Evolutionary conservation across 768 basidiomycete species (phyloP).

Genomic region (Paxillus involutus): DNA sequence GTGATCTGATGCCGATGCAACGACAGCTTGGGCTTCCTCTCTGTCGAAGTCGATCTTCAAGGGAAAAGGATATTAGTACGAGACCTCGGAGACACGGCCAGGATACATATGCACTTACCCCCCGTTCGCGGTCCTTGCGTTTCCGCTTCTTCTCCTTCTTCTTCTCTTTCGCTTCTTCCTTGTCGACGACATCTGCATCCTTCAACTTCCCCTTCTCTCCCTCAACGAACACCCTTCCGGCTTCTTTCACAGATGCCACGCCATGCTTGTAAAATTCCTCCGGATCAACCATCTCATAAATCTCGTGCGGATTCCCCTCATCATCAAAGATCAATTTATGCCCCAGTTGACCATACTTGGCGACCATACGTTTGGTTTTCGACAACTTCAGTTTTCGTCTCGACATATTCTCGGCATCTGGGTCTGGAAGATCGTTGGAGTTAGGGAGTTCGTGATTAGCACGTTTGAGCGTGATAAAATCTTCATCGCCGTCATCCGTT

Average conservation of each 20-base stretch:
- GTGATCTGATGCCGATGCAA: slow-evolving; percentile 43
- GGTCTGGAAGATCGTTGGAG: slow-evolving; percentile 31
- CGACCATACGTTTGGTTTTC: slow-evolving; percentile 68
- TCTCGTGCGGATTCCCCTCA: slow-evolving; percentile 72
- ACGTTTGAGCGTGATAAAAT: slow-evolving; percentile 95
- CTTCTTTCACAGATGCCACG: slow-evolving; percentile 60
- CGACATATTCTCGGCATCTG: slow-evolving; percentile 57
- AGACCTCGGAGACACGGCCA: neutral
- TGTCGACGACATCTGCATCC: slow-evolving; percentile 71
- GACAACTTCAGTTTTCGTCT: slow-evolving; percentile 84
- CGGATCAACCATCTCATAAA: slow-evolving; percentile 80
- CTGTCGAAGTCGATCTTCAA: slow-evolving; percentile 27
- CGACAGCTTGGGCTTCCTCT: slow-evolving; percentile 20
- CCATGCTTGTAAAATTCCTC: slow-evolving; percentile 74
- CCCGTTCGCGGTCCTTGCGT: slow-evolving; percentile 73
- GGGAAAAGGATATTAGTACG: neutral
- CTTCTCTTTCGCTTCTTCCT: slow-evolving; percentile 83
- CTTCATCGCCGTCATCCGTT: slow-evolving; percentile 54
- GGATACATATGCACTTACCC: slow-evolving; percentile 15
- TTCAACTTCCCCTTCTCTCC: slow-evolving; percentile 73
- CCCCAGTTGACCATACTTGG: slow-evolving; percentile 56
- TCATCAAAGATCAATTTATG: slow-evolving; percentile 91
- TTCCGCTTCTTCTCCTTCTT: slow-evolving; percentile 91
- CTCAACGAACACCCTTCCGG: slow-evolving; percentile 68
- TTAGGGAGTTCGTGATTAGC: slow-evolving; percentile 72